Conservation (phyloP, 495 filamentous ascomycete species). For the Neurospora hispaniola region DNA sequence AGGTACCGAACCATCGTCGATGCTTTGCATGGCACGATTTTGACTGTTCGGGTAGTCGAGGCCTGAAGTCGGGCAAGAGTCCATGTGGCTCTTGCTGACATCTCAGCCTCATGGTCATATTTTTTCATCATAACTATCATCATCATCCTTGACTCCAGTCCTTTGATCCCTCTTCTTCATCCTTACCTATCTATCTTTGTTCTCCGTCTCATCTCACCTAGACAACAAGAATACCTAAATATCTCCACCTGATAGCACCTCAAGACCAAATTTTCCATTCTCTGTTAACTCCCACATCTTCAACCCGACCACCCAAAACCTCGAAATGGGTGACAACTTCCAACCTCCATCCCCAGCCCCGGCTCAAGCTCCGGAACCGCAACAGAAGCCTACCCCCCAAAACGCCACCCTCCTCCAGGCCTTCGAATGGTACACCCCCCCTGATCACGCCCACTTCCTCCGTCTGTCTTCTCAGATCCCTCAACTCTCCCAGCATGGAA, state of each 20-base stretch:
- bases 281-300: background rate
- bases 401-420: slow-evolving; percentile 60
- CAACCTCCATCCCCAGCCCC: background rate
- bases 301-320: background rate
- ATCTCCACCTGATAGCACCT: background rate
- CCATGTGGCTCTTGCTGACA: background rate
- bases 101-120: background rate
- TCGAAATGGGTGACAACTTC: background rate
- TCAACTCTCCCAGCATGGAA: slow-evolving; percentile 46
- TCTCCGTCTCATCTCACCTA: background rate
- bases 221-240: background rate
- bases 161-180: background rate
- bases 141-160: too few relatives aligned
- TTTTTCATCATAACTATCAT: background rate
- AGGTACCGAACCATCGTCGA: background rate
- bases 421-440: slow-evolving; percentile 68
- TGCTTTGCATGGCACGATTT: background rate
- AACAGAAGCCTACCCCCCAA: slow-evolving; percentile 13
- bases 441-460: slow-evolving; percentile 52
- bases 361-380: background rate
- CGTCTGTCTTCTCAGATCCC: slow-evolving; percentile 46
- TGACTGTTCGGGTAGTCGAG: background rate
- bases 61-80: background rate
- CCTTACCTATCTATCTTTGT: too few relatives aligned
- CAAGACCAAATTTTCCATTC: background rate